These are phyloP conservation scores for Mesotaenium endlicherianum DNA, from an alignment of 139 green algal genomes.

Conservation along the genomic window DNA sequence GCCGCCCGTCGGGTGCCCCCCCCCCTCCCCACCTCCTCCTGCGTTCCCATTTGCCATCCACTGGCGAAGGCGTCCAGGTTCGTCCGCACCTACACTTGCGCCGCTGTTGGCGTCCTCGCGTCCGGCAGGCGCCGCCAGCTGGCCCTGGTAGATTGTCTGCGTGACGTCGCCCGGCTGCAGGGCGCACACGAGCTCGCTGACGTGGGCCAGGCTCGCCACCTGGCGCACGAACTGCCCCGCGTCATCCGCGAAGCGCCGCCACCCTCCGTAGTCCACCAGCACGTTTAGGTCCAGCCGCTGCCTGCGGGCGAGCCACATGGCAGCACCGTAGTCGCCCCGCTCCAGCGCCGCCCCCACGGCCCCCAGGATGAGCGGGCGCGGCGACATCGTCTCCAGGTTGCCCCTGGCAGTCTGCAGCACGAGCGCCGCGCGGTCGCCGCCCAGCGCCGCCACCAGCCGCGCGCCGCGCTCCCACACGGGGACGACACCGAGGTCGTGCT, in stretches of 20 bases:
- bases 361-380: slow-evolving; percentile 78
- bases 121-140: not conserved
- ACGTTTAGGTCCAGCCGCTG: slow-evolving; percentile 87
- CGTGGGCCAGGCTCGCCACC: slow-evolving; percentile 27
- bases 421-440: slow-evolving; percentile 24
- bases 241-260: slow-evolving; percentile 69
- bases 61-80: too few relatives aligned
- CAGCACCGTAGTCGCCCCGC: slow-evolving; percentile 9
- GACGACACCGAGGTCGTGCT: too few relatives aligned
- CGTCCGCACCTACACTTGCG: not conserved
- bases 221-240: slow-evolving; percentile 62
- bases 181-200: slow-evolving; percentile 30
- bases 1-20: not conserved
- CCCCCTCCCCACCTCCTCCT: not conserved
- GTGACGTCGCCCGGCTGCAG: not conserved
- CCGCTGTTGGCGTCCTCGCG: not conserved
- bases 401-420: slow-evolving; percentile 81
- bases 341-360: slow-evolving; percentile 63
- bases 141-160: not conserved
- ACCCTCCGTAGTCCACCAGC: slow-evolving; percentile 80
- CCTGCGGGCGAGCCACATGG: slow-evolving; percentile 20
- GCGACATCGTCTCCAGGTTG: slow-evolving; percentile 86
- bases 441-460: slow-evolving; percentile 35
- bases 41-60: too few relatives aligned
- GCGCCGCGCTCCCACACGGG: slow-evolving; percentile 33